phyloP scores from a whole-genome alignment of 1,284 basidiomycete genomes.

The Cutaneotrichosporon dermatis region DNA sequence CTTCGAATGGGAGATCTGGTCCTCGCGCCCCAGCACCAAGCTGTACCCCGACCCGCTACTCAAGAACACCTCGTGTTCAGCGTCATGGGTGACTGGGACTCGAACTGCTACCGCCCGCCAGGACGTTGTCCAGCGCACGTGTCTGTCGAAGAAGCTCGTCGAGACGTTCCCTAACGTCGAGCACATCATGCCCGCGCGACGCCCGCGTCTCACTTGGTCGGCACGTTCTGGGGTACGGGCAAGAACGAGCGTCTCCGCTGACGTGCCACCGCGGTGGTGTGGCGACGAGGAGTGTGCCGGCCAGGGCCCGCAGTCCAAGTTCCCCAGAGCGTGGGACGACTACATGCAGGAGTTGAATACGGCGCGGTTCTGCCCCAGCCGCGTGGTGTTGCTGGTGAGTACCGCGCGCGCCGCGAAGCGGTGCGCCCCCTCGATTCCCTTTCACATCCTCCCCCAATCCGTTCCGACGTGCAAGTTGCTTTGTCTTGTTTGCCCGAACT shows the following conservation, averaged over 20 bases:
- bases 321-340: slow-evolving; percentile 33
- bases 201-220: slow-evolving; percentile 40
- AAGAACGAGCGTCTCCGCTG: slow-evolving; percentile 42
- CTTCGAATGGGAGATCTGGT: slow-evolving; percentile 49
- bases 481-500: not conserved
- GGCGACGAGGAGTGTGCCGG: slow-evolving; percentile 39
- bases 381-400: slow-evolving; percentile 45
- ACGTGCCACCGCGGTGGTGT: slow-evolving; percentile 44
- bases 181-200: slow-evolving; percentile 35
- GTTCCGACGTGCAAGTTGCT: no score
- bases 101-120: slow-evolving; percentile 47
- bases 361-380: slow-evolving; percentile 51
- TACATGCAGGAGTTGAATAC: slow-evolving; percentile 49
- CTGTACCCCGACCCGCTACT: slow-evolving; percentile 44
- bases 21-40: slow-evolving; percentile 23
- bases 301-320: slow-evolving; percentile 37
- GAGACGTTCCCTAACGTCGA: slow-evolving; percentile 34
- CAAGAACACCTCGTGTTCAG: slow-evolving; percentile 42
- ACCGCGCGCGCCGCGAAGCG: no score
- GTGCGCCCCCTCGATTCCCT: no score
- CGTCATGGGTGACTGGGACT: slow-evolving; percentile 48
- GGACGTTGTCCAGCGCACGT: slow-evolving; percentile 48
- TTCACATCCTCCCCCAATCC: no score
- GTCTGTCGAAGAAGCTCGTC: slow-evolving; percentile 31
- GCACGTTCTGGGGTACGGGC: slow-evolving; percentile 50